phyloP scores from a whole-genome alignment of 23 red algal species.

The Gracilariopsis chorda region DNA sequence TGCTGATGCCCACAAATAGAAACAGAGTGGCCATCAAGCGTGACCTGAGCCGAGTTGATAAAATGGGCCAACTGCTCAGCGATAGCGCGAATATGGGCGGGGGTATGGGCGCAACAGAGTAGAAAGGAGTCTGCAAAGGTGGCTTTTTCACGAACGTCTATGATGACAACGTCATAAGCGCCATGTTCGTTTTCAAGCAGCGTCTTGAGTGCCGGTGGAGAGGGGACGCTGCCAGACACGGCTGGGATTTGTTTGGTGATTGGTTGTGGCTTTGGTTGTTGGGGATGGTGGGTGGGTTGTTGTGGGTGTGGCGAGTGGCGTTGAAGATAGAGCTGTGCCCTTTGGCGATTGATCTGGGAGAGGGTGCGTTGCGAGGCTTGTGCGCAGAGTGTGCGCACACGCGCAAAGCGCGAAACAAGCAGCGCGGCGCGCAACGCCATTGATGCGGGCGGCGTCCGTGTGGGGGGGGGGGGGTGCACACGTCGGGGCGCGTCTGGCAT shows the following conservation, averaged over 20 bases:
- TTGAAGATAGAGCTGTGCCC: too few relatives aligned
- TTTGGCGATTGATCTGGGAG: too few relatives aligned
- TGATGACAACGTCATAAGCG: background rate
- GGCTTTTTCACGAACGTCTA: conserved; percentile 45
- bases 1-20: conserved; percentile 14
- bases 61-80: conserved; percentile 20
- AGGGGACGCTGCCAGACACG: conserved; percentile 7
- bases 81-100: conserved; percentile 34
- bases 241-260: background rate
- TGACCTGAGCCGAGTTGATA: conserved; percentile 4
- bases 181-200: background rate
- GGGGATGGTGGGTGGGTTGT: too few relatives aligned
- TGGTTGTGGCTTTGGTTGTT: background rate
- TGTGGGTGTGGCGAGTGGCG: too few relatives aligned
- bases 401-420: too few relatives aligned
- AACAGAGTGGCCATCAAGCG: conserved; percentile 7
- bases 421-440: too few relatives aligned
- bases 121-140: conserved; percentile 49
- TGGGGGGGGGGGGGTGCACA: too few relatives aligned
- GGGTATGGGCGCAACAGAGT: conserved; percentile 1
- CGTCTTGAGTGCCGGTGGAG: background rate
- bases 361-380: too few relatives aligned
- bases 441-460: too few relatives aligned
- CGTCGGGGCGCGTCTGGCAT: too few relatives aligned
- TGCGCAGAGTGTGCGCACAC: too few relatives aligned